Percentiles rank a stretch among this genome's conserved stretches.
These are phyloP conservation scores for Moniliophthora roreri DNA, from an alignment of 1,284 basidiomycete genomes.

Conservation along the genomic window DNA sequence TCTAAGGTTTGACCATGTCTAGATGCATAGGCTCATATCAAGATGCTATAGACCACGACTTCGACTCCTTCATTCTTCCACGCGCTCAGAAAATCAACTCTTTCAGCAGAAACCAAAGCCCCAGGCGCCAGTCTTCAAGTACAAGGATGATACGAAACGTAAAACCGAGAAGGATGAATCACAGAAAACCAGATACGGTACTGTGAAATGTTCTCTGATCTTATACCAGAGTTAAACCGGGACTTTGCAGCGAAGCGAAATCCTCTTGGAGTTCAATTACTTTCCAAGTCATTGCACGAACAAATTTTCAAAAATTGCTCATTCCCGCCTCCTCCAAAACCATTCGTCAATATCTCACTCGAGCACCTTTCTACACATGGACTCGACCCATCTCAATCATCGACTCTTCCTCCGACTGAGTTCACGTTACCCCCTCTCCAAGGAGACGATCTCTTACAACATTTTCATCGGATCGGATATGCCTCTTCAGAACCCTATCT, in stretches of 20 bases:
- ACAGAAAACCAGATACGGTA: slow-evolving; percentile 11
- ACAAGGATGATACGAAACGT: slow-evolving; percentile 10
- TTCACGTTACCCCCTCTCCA: slow-evolving; percentile 87
- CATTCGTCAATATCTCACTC: slow-evolving; percentile 74
- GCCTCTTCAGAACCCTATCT: slow-evolving; percentile 83
- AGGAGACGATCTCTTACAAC: slow-evolving; percentile 83
- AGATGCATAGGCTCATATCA: no score
- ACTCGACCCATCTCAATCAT: slow-evolving; percentile 80
- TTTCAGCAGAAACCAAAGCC: slow-evolving; percentile 10
- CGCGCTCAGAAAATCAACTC: slow-evolving; percentile 9
- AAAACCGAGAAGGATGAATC: slow-evolving; percentile 4
- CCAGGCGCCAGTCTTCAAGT: slow-evolving; percentile 12
- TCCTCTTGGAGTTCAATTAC: slow-evolving; percentile 89
- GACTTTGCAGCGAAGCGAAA: slow-evolving; percentile 64
- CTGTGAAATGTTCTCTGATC: not conserved
- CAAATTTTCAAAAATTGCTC: slow-evolving; percentile 82
- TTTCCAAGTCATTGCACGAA: slow-evolving; percentile 76
- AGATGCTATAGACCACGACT: no score
- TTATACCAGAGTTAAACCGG: not conserved
- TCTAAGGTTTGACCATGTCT: no score
- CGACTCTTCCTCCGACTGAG: slow-evolving; percentile 72
- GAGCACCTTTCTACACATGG: slow-evolving; percentile 81
- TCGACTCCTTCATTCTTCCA: slow-evolving; percentile 13
- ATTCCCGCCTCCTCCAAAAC: slow-evolving; percentile 61
- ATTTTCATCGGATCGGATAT: slow-evolving; percentile 84